These are phyloP conservation scores for Starmerella etchellsii DNA, from an alignment of 805 yeast genomes.

Conservation along the genomic window DNA sequence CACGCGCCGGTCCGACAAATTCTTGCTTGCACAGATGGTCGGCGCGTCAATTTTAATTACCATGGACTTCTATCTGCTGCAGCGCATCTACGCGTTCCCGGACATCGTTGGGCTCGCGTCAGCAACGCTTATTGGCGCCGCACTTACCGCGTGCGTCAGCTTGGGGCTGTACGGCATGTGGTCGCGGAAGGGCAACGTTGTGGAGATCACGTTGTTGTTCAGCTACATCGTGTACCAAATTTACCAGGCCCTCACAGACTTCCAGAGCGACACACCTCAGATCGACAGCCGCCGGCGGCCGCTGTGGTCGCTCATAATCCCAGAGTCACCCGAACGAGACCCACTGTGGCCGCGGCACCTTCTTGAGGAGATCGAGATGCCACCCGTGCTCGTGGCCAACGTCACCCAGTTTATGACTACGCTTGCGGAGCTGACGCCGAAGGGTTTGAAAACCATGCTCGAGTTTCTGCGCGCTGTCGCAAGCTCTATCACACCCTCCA, in stretches of 20 bases:
- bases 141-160: slow-evolving; percentile 60
- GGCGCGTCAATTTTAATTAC: slow-evolving; percentile 66
- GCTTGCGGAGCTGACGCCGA: slow-evolving; percentile 30
- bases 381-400: slow-evolving; percentile 30
- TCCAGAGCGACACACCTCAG: slow-evolving; percentile 31
- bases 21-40: slow-evolving; percentile 64
- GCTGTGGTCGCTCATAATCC: slow-evolving; percentile 4
- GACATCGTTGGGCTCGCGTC: slow-evolving; percentile 51
- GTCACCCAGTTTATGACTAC: slow-evolving; percentile 28
- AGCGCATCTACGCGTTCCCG: slow-evolving; percentile 69
- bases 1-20: slow-evolving; percentile 48
- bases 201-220: slow-evolving; percentile 73
- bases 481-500: slow-evolving; percentile 64
- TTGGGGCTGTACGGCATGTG: slow-evolving; percentile 74
- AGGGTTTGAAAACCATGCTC: slow-evolving; percentile 30
- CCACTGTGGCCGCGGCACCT: slow-evolving; percentile 3
- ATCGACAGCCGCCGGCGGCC: neutral
- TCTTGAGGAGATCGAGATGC: slow-evolving; percentile 24
- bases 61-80: slow-evolving; percentile 61
- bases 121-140: slow-evolving; percentile 78
- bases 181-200: slow-evolving; percentile 73
- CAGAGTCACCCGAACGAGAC: neutral
- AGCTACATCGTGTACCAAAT: slow-evolving; percentile 88
- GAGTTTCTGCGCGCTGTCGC: slow-evolving; percentile 38
- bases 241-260: slow-evolving; percentile 83